Conservation (phyloP, 2,329 filamentous ascomycete species). For the Didymella sp. region DNA sequence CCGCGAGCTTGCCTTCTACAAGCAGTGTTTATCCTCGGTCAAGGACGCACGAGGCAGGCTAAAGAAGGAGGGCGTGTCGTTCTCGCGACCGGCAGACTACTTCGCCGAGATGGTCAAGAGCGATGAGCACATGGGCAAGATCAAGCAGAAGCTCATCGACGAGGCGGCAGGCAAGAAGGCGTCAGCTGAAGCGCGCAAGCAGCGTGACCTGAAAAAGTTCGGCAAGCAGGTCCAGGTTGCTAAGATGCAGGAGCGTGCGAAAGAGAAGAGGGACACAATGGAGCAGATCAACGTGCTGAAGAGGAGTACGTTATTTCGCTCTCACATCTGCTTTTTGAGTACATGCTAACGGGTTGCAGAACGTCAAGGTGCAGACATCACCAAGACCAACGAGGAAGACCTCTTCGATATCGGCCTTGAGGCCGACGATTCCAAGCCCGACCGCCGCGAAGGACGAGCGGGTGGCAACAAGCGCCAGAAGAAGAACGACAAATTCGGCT, state of each 20-base stretch:
- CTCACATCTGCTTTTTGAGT: neutral
- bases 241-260: slow-evolving; percentile 91
- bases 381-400: slow-evolving; percentile 76
- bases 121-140: slow-evolving; percentile 97
- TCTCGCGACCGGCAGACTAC: slow-evolving; percentile 90
- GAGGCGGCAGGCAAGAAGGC: slow-evolving; percentile 93
- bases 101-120: slow-evolving; percentile 99
- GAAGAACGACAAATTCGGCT: slow-evolving; percentile 94
- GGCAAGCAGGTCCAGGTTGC: slow-evolving; percentile 98
- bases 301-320: slow-evolving; percentile 73
- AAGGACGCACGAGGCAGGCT: slow-evolving; percentile 75
- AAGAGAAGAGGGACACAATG: slow-evolving; percentile 88
- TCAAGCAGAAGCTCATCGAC: slow-evolving; percentile 91
- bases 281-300: slow-evolving; percentile 96
- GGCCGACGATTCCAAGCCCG: slow-evolving; percentile 58
- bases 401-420: slow-evolving; percentile 84
- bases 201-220: slow-evolving; percentile 97
- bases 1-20: slow-evolving; percentile 92
- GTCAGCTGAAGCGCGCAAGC: slow-evolving; percentile 85
- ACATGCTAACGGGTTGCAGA: slow-evolving; percentile 62
- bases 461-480: slow-evolving; percentile 80
- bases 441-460: slow-evolving; percentile 45
- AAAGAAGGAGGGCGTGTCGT: slow-evolving; percentile 81
- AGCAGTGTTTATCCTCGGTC: slow-evolving; percentile 82
- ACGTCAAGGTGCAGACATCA: slow-evolving; percentile 75